phyloP scores from a whole-genome alignment of 805 yeast species.

The Myxozyma melibiosi region DNA sequence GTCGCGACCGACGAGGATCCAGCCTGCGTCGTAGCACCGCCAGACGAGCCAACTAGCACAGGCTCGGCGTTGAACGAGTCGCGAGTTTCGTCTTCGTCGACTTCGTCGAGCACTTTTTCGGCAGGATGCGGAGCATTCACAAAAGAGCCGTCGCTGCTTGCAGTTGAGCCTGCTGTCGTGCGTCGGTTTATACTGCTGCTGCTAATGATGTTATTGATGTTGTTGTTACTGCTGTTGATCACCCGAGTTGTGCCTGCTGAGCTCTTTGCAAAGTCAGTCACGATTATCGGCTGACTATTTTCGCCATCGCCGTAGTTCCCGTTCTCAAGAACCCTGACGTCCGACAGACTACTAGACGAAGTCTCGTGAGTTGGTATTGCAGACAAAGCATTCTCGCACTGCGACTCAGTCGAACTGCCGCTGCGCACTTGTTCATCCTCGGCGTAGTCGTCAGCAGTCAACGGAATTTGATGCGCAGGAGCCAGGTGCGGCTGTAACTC shows the following conservation, averaged over 20 bases:
- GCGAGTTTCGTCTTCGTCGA: conserved; percentile 1
- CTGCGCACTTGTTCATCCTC: background rate
- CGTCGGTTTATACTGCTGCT: too few relatives aligned
- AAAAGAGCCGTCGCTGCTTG: too few relatives aligned
- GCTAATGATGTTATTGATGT: too few relatives aligned
- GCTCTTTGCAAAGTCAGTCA: too few relatives aligned
- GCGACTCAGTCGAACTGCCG: background rate
- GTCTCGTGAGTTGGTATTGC: background rate
- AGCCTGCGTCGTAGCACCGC: background rate
- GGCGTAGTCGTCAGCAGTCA: background rate
- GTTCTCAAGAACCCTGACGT: background rate
- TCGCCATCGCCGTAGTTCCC: too few relatives aligned
- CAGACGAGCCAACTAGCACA: background rate
- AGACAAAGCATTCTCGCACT: background rate
- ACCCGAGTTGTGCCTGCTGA: too few relatives aligned
- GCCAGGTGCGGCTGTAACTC: background rate
- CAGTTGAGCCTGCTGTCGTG: too few relatives aligned
- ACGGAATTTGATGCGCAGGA: background rate
- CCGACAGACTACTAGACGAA: background rate
- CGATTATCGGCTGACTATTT: too few relatives aligned
- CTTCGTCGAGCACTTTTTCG: background rate
- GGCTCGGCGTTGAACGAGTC: conserved; percentile 3
- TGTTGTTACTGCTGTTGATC: too few relatives aligned
- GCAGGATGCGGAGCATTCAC: too few relatives aligned
- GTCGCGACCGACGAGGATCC: background rate